Conservation (phyloP, 2,329 filamentous ascomycete genomes). For the Tolypocladium paradoxum region DNA sequence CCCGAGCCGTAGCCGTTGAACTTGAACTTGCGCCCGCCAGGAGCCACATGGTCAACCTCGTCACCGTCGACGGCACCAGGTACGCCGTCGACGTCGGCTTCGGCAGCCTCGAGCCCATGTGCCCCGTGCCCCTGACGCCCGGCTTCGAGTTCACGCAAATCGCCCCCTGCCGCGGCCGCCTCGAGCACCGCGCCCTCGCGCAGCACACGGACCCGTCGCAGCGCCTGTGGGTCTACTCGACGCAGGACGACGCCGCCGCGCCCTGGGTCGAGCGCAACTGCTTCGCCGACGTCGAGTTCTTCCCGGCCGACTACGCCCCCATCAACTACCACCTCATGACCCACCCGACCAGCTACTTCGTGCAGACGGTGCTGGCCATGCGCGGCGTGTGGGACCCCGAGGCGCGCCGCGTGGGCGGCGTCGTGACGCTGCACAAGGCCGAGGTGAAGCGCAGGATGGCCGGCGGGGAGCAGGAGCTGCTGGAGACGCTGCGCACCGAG, state of each 20-base stretch:
- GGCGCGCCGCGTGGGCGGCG: slow-evolving; percentile 16
- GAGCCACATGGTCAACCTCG: slow-evolving; percentile 50
- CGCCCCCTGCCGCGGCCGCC: slow-evolving; percentile 30
- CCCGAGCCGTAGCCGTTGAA: slow-evolving; percentile 8
- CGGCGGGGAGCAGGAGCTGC: slow-evolving; percentile 20
- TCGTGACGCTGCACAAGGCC: slow-evolving; percentile 31
- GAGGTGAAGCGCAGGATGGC: slow-evolving; percentile 32
- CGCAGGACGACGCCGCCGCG: slow-evolving; percentile 13
- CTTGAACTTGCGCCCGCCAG: slow-evolving; percentile 17
- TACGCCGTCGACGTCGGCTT: neutral
- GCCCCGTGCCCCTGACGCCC: neutral
- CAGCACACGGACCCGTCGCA: slow-evolving; percentile 21
- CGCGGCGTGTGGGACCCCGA: slow-evolving; percentile 14
- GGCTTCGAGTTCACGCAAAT: slow-evolving; percentile 21
- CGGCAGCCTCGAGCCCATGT: slow-evolving; percentile 31
- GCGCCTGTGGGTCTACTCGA: slow-evolving; percentile 29
- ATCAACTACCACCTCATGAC: slow-evolving; percentile 31
- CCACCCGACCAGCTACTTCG: slow-evolving; percentile 24
- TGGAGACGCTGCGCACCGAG: slow-evolving; percentile 34
- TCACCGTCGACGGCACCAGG: slow-evolving; percentile 30
- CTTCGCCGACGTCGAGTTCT: slow-evolving; percentile 39
- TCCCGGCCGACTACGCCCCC: slow-evolving; percentile 33
- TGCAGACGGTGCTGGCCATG: slow-evolving; percentile 24
- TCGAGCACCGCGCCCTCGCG: slow-evolving; percentile 24
- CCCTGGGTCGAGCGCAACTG: slow-evolving; percentile 38